Percentiles rank a stretch among this genome's conserved stretches.
These are phyloP conservation scores for Cytospora leucostoma DNA, from an alignment of 2,329 filamentous ascomycete species.

Conservation along the genomic window DNA sequence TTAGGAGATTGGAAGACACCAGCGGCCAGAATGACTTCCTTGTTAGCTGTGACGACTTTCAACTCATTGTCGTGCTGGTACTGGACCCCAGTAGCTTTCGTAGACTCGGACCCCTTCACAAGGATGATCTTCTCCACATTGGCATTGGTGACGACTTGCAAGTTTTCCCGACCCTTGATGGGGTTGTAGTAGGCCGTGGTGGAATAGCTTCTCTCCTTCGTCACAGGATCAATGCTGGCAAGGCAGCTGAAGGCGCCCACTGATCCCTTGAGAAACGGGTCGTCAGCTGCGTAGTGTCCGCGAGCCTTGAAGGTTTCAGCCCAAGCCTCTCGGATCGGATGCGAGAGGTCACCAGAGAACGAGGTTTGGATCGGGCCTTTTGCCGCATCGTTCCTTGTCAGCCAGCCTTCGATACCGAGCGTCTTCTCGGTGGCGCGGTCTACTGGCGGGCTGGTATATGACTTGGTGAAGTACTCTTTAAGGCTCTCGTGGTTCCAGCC, in stretches of 20 bases:
- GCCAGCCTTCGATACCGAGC: constrained; percentile 5
- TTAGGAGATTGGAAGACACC: constrained; percentile 38
- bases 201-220: constrained; percentile 27
- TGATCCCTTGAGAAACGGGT: constrained; percentile 14
- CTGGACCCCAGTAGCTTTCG: constrained; percentile 31
- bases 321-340: constrained; percentile 17
- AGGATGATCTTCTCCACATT: constrained; percentile 32
- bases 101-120: background rate
- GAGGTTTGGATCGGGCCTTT: constrained; percentile 13
- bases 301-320: background rate
- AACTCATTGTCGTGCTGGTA: constrained; percentile 28
- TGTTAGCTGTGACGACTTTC: constrained; percentile 24
- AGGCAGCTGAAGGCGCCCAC: constrained; percentile 21
- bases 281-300: background rate
- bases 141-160: constrained; percentile 30
- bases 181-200: constrained; percentile 26
- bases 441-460: constrained; percentile 4
- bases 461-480: constrained; percentile 37
- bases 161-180: constrained; percentile 21
- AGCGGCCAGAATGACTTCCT: constrained; percentile 38
- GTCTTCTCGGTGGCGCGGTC: background rate
- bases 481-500: constrained; percentile 34
- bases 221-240: constrained; percentile 24
- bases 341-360: constrained; percentile 3
- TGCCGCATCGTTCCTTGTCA: background rate